These are phyloP conservation scores for Nakataea oryzae DNA, from an alignment of 2,329 filamentous ascomycete species.

Conservation along the genomic window DNA sequence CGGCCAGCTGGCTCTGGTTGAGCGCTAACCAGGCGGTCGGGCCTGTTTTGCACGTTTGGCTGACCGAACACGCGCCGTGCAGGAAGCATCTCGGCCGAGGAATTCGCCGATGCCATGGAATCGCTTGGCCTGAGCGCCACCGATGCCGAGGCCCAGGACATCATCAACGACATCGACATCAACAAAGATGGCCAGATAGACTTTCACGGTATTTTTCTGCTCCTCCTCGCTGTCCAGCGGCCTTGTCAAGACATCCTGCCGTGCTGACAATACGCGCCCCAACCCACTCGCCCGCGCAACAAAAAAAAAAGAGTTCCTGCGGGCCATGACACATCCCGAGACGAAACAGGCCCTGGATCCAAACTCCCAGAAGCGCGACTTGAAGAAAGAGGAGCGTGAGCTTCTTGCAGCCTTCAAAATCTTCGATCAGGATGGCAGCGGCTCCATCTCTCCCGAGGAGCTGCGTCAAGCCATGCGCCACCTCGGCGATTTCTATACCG, in stretches of 20 bases:
- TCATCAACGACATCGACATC: conserved; percentile 56
- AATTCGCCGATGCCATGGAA: conserved; percentile 53
- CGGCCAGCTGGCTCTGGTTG: neutral
- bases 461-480: conserved; percentile 53
- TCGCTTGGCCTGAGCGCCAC: conserved; percentile 53
- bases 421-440: conserved; percentile 56
- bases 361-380: neutral
- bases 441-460: conserved; percentile 53
- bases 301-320: conserved; percentile 43
- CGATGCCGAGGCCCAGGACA: conserved; percentile 52
- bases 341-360: conserved; percentile 35
- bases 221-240: neutral
- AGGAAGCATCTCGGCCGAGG: conserved; percentile 55
- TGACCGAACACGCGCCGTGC: neutral
- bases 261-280: neutral
- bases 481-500: conserved; percentile 53
- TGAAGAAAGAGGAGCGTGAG: conserved; percentile 34
- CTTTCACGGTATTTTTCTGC: conserved; percentile 43
- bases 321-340: conserved; percentile 54
- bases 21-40: no score
- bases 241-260: neutral
- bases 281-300: neutral
- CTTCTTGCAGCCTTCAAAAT: conserved; percentile 56
- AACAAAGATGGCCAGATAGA: conserved; percentile 57
- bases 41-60: no score